Percentiles rank a stretch among this genome's conserved stretches.
These are phyloP conservation scores for Aspergillus ochraceoroseus DNA, from an alignment of 2,329 filamentous ascomycete species.

Conservation along the genomic window DNA sequence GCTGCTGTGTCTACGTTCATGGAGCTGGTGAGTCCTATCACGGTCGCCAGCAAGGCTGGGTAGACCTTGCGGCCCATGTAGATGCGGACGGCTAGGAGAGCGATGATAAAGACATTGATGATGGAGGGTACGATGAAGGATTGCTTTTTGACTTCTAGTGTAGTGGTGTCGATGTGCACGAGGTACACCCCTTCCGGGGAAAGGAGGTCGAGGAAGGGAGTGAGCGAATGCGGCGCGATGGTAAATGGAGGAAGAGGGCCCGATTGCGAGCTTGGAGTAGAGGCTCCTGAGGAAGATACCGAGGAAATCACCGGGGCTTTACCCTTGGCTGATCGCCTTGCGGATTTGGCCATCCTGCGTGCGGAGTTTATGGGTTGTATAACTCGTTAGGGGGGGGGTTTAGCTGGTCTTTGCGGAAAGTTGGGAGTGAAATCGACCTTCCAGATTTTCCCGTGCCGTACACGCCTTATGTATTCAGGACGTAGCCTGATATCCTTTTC, in stretches of 20 bases:
- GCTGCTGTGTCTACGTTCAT: constrained; percentile 59
- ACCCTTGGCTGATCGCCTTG: constrained; percentile 29
- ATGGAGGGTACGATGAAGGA: constrained; percentile 74
- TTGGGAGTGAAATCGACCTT: too few relatives aligned
- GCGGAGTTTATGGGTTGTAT: background rate
- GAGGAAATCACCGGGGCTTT: constrained; percentile 26
- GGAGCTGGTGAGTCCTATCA: constrained; percentile 62
- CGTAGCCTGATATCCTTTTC: constrained; percentile 7
- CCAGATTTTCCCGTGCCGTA: too few relatives aligned
- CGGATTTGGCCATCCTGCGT: constrained; percentile 35
- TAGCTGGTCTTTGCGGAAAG: too few relatives aligned
- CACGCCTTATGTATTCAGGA: background rate
- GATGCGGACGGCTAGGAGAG: constrained; percentile 63
- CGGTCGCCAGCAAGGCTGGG: constrained; percentile 58
- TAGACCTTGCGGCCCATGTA: constrained; percentile 70
- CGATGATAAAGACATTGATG: constrained; percentile 65
- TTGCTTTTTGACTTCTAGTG: constrained; percentile 67
- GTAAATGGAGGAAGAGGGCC: constrained; percentile 63
- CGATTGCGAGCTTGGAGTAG: constrained; percentile 32
- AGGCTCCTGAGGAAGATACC: constrained; percentile 26
- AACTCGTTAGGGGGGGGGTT: too few relatives aligned
- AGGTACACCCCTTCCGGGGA: constrained; percentile 71
- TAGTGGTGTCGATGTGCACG: constrained; percentile 71
- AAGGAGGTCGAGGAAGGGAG: constrained; percentile 63
- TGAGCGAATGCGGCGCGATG: constrained; percentile 57